Evolutionary conservation across 495 filamentous ascomycete species (phyloP).

Genomic region (Jackrogersella minutella): DNA sequence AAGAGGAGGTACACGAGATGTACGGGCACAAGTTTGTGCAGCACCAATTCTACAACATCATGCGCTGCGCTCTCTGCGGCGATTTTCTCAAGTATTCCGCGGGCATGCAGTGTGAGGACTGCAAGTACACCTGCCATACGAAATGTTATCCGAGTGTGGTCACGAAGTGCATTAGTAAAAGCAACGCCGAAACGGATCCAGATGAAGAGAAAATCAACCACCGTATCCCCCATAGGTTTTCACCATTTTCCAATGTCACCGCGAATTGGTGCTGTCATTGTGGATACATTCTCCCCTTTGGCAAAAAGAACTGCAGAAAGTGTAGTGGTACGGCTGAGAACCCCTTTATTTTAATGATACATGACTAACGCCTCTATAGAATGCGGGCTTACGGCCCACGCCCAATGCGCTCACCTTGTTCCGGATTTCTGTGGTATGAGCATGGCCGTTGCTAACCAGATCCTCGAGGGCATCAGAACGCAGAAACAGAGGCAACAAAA

Average conservation of each 20-base stretch:
- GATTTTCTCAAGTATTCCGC: conserved; percentile 98
- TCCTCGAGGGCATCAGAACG: conserved; percentile 73
- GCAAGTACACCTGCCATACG: conserved; percentile 98
- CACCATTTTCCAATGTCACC: conserved; percentile 91
- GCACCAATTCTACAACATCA: conserved; percentile 99
- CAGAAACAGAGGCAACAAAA: conserved; percentile 64
- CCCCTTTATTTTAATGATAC: background rate
- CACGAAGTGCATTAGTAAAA: conserved; percentile 99
- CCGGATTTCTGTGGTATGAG: conserved; percentile 99
- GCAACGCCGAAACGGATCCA: conserved; percentile 95
- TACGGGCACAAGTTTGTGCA: conserved; percentile 98
- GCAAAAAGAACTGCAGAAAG: conserved; percentile 90
- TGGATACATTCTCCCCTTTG: conserved; percentile 95
- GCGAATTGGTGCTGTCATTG: conserved; percentile 99
- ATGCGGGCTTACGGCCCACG: conserved; percentile 90
- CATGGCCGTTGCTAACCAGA: conserved; percentile 95
- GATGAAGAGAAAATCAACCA: conserved; percentile 99
- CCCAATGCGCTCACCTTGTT: conserved; percentile 91
- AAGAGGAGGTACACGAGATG: conserved; percentile 97
- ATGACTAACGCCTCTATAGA: conserved; percentile 62
- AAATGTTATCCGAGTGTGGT: conserved; percentile 98
- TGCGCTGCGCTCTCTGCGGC: conserved; percentile 98
- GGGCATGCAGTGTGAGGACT: conserved; percentile 99
- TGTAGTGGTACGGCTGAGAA: conserved; percentile 73
- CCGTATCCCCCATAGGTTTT: conserved; percentile 96